Base-by-base conservation (phyloP, 192 early-diverging fungal species). In the Funneliformis geosporum region DNA sequence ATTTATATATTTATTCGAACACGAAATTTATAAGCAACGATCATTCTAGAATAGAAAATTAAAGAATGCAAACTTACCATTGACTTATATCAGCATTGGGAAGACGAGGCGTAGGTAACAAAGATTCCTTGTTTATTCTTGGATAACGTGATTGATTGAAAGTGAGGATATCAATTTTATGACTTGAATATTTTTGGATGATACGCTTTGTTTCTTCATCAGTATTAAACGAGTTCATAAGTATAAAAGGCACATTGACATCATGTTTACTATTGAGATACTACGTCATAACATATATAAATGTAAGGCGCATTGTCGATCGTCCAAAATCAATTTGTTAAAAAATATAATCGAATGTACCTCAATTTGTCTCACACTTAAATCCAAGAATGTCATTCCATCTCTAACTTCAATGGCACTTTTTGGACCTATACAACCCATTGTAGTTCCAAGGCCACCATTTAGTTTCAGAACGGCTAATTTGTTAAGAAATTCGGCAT, bases 161-260 rank as follows among this genome's bases (percentile, higher is more conserved):
- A 16, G 97, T 99, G 79, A 97, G 84, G 80, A 99, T 94, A 81
- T 94, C 89, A 68, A 98, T 89, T 79, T 96, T 93, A 86, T 99
- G 97, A 47, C 87, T 89, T 68, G 87, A 90, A 89, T 99, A 98
- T 86, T 99, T 99, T 91, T 98, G 98, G 80, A 98, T 95, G 85
- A 99, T 97, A 75, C 96, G 93, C 83, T 92, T 89, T 61, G 98
- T 99, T 83, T 99, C 98, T 18, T 94, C 93, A 84, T 99, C 97
- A 6, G 98, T 99, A 87, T 99, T 99, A 91, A 99, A 98, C n/a
- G 98, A 99, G 90, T 99, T 99, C 98, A 99, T 99, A 66, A 98
- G 89, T 75, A 99, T 97, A 80, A 98, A 92, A 6, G 98, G 98
- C 10, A 99, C 97, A 65, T 93, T 90, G 75, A 97, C 96, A 69